A percentile compares a stretch with the other conserved stretches of the same genome.
These are phyloP conservation scores for Medicago lupulina DNA, from an alignment of 306 rosid genomes.

Conservation along the genomic window DNA sequence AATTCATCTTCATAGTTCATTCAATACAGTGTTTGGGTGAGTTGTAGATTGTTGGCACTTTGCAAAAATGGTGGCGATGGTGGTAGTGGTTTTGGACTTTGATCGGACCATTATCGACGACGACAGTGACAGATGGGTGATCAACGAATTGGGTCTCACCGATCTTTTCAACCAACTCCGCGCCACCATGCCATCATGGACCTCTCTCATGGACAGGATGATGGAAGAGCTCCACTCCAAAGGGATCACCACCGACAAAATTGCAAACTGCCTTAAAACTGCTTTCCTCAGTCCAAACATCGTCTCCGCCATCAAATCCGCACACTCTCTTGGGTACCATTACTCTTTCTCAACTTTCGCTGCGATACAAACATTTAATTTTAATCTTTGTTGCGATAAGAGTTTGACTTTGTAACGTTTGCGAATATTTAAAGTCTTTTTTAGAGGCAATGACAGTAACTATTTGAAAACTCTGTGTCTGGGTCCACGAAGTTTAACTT, in stretches of 20 bases:
- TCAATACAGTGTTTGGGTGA: background rate
- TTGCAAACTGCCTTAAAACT: constrained; percentile 61
- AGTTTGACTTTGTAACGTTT: no score
- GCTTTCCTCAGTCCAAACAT: constrained; percentile 60
- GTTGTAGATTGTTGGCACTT: background rate
- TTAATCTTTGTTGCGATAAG: no score
- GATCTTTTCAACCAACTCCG: constrained; percentile 63
- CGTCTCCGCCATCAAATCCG: constrained; percentile 69
- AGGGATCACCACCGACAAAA: constrained; percentile 54
- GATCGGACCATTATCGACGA: constrained; percentile 80
- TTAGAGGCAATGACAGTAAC: no score
- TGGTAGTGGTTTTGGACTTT: constrained; percentile 65
- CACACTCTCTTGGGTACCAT: constrained; percentile 52
- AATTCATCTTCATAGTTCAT: no score
- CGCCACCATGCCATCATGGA: constrained; percentile 71
- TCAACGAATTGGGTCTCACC: constrained; percentile 65
- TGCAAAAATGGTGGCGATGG: no score
- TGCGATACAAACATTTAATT: no score
- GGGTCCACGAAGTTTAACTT: no score
- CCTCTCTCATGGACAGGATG: constrained; percentile 78
- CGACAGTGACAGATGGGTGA: constrained; percentile 82
- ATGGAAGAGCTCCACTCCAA: constrained; percentile 70
- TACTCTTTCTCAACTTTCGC: background rate
- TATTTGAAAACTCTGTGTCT: no score
- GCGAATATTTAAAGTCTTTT: no score